Base-by-base conservation (phyloP, 2,329 filamentous ascomycete species). In the Ophiocordyceps polyrhachis-furcata region DNA sequence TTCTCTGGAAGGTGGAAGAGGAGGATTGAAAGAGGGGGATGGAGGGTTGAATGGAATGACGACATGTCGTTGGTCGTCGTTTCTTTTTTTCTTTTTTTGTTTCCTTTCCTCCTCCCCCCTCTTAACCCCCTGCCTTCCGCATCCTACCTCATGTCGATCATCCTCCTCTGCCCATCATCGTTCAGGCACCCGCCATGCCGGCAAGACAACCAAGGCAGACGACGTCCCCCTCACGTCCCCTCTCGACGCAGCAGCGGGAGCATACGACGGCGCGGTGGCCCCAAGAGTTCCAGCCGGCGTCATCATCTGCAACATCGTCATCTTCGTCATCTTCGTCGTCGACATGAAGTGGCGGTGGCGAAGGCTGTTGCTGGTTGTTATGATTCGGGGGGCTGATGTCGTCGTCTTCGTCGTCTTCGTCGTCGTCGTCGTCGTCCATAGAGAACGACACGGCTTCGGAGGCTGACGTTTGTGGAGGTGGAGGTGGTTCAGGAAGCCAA, bases 171-270 rank as follows among this genome's bases (percentile, higher is more conserved):
- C 31, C 31, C 15, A 35, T 44, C 12, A 15, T 5, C 29, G 9
- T 44, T 57, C 57, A 66, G 9, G 58, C 53, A 14, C 60, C 59
- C 46, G 65, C 62, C 55, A 66, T 62, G 2, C 60, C 56, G 11
- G 64, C 64, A 38, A 79, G 62, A 50, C 80, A 83, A 1, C 76
- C 76, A 42, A 81, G 58, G 53, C 80, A 84, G 47, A 76, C 71
- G 5, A 81, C 70, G 42, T 83, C 77, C 23, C 79, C 79, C 44
- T 81, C 71, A 19, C 62, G 53, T 0, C 78, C 79, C 21, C 66
- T 68, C 56, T 84, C 80, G 3, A 82, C 69, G 55, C 79, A 83
- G 59, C 80, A 84, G 17, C 70, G 67, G 54, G 79, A 81, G 56
- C 80, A 84, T 3, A 83, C 64, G 51, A 73, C 69, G 31, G 66